Base-by-base conservation (phyloP, 768 basidiomycete species). In the Podaxis sp. region DNA sequence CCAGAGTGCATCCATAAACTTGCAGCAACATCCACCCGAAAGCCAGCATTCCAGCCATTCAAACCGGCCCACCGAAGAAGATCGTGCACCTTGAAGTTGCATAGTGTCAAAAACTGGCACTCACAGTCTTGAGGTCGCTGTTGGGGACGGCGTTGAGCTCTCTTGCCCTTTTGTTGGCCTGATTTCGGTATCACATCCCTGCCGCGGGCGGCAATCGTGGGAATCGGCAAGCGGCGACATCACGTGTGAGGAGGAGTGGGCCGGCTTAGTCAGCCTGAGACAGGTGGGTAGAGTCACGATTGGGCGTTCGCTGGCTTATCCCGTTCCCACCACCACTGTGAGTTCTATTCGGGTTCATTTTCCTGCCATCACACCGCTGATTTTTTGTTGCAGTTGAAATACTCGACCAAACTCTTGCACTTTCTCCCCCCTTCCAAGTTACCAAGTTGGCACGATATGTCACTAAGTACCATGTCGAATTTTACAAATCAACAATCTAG, bases 381-480 rank as follows among this genome's bases (percentile, higher is more conserved):
- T 24, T 19, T 17, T 22, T 28, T 17, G 12, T 46, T 55, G 4
- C 63, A 58, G 52, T 57, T 39, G 64, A 68, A 66, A 65, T 65
- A 65, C 63, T 58, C 15, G 26, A 52, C 46, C 59, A 36, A 59
- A 68, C 56, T 66, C 39, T 65, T 49, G 4, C 24, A 24, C 2
- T 11, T 28, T 26, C 30, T n/a, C 36, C 51, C 70, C 71, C 71
- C 63, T 46, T 59, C 60, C 68, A 72, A 71, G 69, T 71, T 77
- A 82, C 76, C 88, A 92, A 90, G 86, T 92, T 92, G 92, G 92
- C 89, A 89, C 76, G 77, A 71, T 79, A 93, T 92, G 90, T 91
- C 89, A 81, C 82, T 86, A 80, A 78, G 80, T 71, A 83, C 80
- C 61, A 86, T 86, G 79, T 85, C 86, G 70, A 93, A 87, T 89